phyloP scores from a whole-genome alignment of 2,329 filamentous ascomycete genomes.

The Diplodia sapinea region DNA sequence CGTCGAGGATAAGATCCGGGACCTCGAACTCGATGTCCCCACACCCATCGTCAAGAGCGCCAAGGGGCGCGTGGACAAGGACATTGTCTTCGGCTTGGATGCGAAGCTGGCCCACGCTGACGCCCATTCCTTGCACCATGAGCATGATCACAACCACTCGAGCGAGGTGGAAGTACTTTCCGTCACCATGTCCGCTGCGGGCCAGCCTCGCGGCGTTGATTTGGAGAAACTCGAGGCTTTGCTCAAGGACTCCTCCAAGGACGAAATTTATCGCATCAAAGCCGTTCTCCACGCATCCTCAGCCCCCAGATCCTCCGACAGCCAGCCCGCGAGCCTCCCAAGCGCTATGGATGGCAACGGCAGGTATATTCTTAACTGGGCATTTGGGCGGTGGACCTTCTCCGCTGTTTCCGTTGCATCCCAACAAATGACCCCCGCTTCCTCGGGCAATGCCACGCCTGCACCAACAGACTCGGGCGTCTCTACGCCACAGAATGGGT shows the following conservation, averaged over 20 bases:
- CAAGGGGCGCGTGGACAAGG: constrained; percentile 76
- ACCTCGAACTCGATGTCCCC: constrained; percentile 75
- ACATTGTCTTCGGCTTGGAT: constrained; percentile 86
- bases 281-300: constrained; percentile 61
- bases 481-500: constrained; percentile 49
- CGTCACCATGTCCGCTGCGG: constrained; percentile 66
- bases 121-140: constrained; percentile 48
- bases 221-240: constrained; percentile 67
- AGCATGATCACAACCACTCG: constrained; percentile 63
- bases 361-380: constrained; percentile 95
- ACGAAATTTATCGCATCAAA: constrained; percentile 96
- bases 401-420: constrained; percentile 60
- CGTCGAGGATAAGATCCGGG: constrained; percentile 77
- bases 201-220: constrained; percentile 59
- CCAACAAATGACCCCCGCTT: constrained; percentile 35
- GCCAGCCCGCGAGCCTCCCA: constrained; percentile 40
- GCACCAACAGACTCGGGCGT: constrained; percentile 35
- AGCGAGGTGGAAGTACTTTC: constrained; percentile 91
- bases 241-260: constrained; percentile 77
- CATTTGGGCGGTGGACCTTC: constrained; percentile 94
- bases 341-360: constrained; percentile 49
- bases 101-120: constrained; percentile 69
- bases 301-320: constrained; percentile 56
- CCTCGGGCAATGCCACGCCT: constrained; percentile 37
- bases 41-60: constrained; percentile 84